Evolutionary conservation across 2,329 filamentous ascomycete genomes (phyloP), one percentile per base, ranked within the genome.

Genomic region (Colletotrichum liriopes): DNA sequence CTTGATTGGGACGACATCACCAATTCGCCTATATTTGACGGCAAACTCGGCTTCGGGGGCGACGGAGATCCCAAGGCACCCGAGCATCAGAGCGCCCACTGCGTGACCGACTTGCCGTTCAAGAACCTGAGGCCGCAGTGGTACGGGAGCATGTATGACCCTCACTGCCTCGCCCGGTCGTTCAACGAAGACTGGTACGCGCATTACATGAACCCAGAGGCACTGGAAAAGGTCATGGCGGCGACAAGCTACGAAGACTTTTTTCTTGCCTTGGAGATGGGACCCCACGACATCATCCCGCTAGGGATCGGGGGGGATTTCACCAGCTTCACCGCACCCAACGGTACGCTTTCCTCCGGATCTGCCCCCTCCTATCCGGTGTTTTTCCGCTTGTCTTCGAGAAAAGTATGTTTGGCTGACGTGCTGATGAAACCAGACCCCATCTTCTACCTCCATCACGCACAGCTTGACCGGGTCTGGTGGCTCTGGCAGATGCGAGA

Each of bases 401-500:
- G 49, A 32, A 3, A 14, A 52, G 3, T 7, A 12, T 32, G 3
- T 29, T 32, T 29, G 26, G 26, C 49, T 52, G 18, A 52, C 14
- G 16, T 52, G 6, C 26, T 5, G 49, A 20, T 18, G 14, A 26
- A 39, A 11, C 7, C 5, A 63, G 77, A 78, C 37, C 76, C 76
- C 5, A 68, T 73, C 43, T 78, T 78, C 74, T 78, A 45, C 39
- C 73, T 76, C 12, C 75, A 77, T 49, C 76, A 77, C 67, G 72
- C 67, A 32, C 75, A 75, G 75, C 39, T 79, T 1, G 77, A 78
- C 61, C 73, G 76, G 2, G 39, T 74, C 0, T 79, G 75, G 37
- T 78, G 77, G 77, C 70, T 78, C 2, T 79, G 77, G 78, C 77
- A 78, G 67, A 68, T 65, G 0, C 64, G 75, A 7, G 72, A 77